Evolutionary conservation across 345 rosid species (phyloP), one percentile per base, ranked within the genome.

Genomic region (Crucihimalaya himalaica): DNA sequence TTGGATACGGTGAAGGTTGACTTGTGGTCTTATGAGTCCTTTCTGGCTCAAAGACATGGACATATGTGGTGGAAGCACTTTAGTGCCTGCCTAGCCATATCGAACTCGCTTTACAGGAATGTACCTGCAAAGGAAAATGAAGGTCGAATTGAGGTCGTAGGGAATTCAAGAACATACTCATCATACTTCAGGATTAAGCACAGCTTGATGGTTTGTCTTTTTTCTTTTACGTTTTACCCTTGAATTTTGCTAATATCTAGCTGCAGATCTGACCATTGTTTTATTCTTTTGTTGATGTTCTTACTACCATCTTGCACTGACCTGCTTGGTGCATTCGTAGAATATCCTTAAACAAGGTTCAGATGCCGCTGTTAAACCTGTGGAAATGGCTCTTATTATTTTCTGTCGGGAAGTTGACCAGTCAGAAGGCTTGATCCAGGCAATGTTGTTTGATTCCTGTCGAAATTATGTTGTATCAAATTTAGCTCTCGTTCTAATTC

Each of bases 311-410:
- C 64, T 31, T 79, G 46, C 67, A 29, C 34, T 73, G 57, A 75
- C 65, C 46, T 83, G 78, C 34, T 64, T 83, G 80, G 70, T 78
- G 54, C 81, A 50, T 81, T 69, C 81, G 62, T 85, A 91, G 97
- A 84, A 81, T 76, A 81, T 79, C 76, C 73, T 71, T 68, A 83
- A 85, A 72, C 87, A 87, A 81, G 83, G 82, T 66, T 73, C 81
- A 68, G 68, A 69, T 80, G 77, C 78, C 60, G 78, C 64, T 70
- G 68, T 59, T 76, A 87, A 86, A 76, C 64, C 87, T 34, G 57
- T 90, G 80, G 99, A 92, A 76, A 82, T 37, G 86, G 93, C 99
- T 79, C 86, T 95, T 67, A 84, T 82, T 73, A 63, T 84, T 70
- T 82, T 90, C 63, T 77, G 74, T 73, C 96, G 85, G 80, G 97